These are phyloP conservation scores for Lichenothelia convexa DNA, from an alignment of 495 filamentous ascomycete species.

Conservation along the genomic window DNA sequence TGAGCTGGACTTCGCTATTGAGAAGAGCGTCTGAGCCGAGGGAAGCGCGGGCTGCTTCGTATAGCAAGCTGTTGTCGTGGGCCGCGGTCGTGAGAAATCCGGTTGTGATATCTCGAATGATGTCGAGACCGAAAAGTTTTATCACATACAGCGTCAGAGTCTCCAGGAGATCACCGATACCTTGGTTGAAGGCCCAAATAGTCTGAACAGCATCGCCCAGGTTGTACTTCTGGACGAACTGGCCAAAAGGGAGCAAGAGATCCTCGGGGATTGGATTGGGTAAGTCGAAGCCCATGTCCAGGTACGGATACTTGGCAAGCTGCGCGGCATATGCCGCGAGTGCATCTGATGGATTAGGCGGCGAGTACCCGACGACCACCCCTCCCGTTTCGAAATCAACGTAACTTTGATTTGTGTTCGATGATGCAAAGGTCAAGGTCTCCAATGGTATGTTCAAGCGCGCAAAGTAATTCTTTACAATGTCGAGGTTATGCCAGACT, in stretches of 20 bases:
- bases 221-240: slow-evolving; percentile 26
- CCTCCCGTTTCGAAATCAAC: slow-evolving; percentile 15
- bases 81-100: slow-evolving; percentile 19
- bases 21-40: slow-evolving; percentile 19
- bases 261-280: slow-evolving; percentile 27
- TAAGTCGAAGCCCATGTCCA: slow-evolving; percentile 23
- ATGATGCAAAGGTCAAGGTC: background rate
- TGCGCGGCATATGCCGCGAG: slow-evolving; percentile 16
- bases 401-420: background rate
- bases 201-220: slow-evolving; percentile 16
- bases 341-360: slow-evolving; percentile 10
- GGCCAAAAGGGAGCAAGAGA: slow-evolving; percentile 22
- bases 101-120: slow-evolving; percentile 5
- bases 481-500: slow-evolving; percentile 20
- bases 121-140: slow-evolving; percentile 7
- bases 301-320: slow-evolving; percentile 23
- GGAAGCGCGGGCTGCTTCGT: slow-evolving; percentile 17
- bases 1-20: slow-evolving; percentile 15
- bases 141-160: slow-evolving; percentile 17
- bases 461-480: slow-evolving; percentile 22
- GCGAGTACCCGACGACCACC: slow-evolving; percentile 3
- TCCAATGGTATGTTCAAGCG: slow-evolving; percentile 19
- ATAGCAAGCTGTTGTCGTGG: slow-evolving; percentile 26
- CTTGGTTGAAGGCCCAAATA: slow-evolving; percentile 18
- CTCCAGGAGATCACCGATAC: slow-evolving; percentile 24